Conservation (phyloP, 192 early-diverging fungal genomes). For the Entophlyctis helioformis region DNA sequence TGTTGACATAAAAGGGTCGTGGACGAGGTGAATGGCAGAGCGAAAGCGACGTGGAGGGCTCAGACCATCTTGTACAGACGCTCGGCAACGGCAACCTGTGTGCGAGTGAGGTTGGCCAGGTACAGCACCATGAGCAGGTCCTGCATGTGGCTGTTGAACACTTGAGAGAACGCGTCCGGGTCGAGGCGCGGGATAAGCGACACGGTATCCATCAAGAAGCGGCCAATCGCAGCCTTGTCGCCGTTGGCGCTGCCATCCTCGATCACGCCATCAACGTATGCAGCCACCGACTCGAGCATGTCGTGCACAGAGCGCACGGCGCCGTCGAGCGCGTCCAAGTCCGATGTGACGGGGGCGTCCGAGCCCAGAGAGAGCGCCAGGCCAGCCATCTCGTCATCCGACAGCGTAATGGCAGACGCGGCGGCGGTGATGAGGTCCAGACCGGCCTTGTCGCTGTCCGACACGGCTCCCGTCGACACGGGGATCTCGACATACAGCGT, state of each 20-base stretch:
- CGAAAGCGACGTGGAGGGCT: too few species aligned
- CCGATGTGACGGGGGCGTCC: slow-evolving; percentile 60
- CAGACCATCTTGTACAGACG: slow-evolving; percentile 55
- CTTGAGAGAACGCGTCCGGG: slow-evolving; percentile 70
- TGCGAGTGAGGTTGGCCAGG: slow-evolving; percentile 87
- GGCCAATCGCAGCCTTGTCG: slow-evolving; percentile 68
- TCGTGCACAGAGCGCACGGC: slow-evolving; percentile 62
- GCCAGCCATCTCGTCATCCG: too few species aligned
- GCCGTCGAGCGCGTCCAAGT: slow-evolving; percentile 85
- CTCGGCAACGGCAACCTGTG: slow-evolving; percentile 90
- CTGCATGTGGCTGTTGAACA: slow-evolving; percentile 85
- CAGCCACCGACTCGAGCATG: slow-evolving; percentile 73
- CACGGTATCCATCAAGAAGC: slow-evolving; percentile 87
- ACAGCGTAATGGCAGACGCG: too few species aligned
- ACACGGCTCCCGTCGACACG: too few species aligned
- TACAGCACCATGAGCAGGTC: slow-evolving; percentile 96
- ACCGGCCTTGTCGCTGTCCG: too few species aligned
- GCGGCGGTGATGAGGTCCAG: too few species aligned
- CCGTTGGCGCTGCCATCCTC: not conserved
- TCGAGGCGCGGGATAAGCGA: slow-evolving; percentile 82
- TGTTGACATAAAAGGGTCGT: too few species aligned
- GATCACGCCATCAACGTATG: slow-evolving; percentile 59
- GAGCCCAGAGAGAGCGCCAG: too few species aligned
- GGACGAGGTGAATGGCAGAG: too few species aligned
- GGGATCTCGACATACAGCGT: too few species aligned